Percentiles rank a stretch among this genome's conserved stretches.
phyloP scores from a whole-genome alignment of 2,329 filamentous ascomycete genomes.

The Polytolypa hystricis region DNA sequence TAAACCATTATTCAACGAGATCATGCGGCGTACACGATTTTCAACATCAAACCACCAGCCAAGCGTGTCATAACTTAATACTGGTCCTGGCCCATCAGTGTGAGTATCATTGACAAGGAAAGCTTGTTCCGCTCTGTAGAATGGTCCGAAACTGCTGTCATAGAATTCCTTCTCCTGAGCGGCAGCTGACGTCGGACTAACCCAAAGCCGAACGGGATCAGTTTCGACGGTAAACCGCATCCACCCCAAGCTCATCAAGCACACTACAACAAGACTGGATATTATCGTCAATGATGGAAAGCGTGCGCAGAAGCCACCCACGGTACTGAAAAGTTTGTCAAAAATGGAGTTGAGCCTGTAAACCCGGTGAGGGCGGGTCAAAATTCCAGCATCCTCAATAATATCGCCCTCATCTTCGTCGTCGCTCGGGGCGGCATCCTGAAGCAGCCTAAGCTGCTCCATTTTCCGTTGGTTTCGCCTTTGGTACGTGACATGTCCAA shows the following conservation, averaged over 20 bases:
- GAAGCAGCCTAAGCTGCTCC: constrained; percentile 74
- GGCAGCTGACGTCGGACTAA: constrained; percentile 83
- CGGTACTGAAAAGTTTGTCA: constrained; percentile 64
- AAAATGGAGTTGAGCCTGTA: constrained; percentile 79
- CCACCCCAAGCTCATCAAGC: constrained; percentile 76
- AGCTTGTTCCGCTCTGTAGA: constrained; percentile 85
- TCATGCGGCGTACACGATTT: constrained; percentile 59
- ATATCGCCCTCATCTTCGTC: constrained; percentile 90
- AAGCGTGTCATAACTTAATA: constrained; percentile 79
- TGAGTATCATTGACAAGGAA: constrained; percentile 85
- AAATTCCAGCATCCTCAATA: constrained; percentile 62
- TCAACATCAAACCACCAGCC: constrained; percentile 93
- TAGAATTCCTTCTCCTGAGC: constrained; percentile 92
- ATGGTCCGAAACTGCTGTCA: constrained; percentile 84
- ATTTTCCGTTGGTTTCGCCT: constrained; percentile 63
- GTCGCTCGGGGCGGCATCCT: constrained; percentile 73
- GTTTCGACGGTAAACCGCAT: constrained; percentile 78
- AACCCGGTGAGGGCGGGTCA: constrained; percentile 65
- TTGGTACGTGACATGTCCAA: constrained; percentile 65
- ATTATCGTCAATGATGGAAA: constrained; percentile 78
- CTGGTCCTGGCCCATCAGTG: constrained; percentile 54
- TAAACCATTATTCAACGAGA: constrained; percentile 56
- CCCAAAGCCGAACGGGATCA: constrained; percentile 87
- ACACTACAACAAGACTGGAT: constrained; percentile 62
- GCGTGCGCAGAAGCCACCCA: constrained; percentile 69